Base-by-base conservation (phyloP, 768 basidiomycete genomes). In the Hydnomerulius pinastri region DNA sequence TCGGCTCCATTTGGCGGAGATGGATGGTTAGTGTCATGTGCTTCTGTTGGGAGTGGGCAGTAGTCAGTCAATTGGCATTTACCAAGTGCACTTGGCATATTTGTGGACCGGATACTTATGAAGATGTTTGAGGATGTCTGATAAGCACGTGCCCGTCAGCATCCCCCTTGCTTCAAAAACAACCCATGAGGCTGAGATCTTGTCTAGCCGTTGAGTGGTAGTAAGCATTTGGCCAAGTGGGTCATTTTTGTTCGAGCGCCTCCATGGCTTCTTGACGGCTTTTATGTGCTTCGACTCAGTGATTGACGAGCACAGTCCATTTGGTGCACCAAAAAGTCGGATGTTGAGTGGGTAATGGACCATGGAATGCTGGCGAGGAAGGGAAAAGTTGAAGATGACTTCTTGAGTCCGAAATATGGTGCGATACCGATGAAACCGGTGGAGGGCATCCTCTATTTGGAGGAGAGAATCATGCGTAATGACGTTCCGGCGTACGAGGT, bases 271-370 rank as follows among this genome's bases (percentile, higher is more conserved):
- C 44, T 72, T 72, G 9, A 73, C 67, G 11, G 68, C 69, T 35
- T 66, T 65, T 44, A 70, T 70, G 35, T 69, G 70, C 41, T 66
- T 65, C 1, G 62, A 64, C 32, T 73, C 70, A 0, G 67, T 71
- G n/a, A 71, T 71, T 7, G 68, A 71, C 0, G 63, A 66, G 44
- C 71, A 70, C 2, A 71, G 60, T 1, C 72, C 68, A 45, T 70
- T 70, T 4, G 65, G 71, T 7, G 64, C 58, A n/a, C 65, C 66
- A 51, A 70, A 72, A 6, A 54, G 24, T 9, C 24, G 36, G 27
- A 69, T 68, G 2, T 55, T 36, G 2, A 17, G 15, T 0, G 2
- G 9, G 32, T 70, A 73, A 33, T 73, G 71, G 1, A 43, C 17
- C 9, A 71, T 47, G 1, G 68, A 57, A 32, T 71, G 70, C 41